Base-by-base conservation (phyloP, 768 basidiomycete species). In the Boletellus ananas region DNA sequence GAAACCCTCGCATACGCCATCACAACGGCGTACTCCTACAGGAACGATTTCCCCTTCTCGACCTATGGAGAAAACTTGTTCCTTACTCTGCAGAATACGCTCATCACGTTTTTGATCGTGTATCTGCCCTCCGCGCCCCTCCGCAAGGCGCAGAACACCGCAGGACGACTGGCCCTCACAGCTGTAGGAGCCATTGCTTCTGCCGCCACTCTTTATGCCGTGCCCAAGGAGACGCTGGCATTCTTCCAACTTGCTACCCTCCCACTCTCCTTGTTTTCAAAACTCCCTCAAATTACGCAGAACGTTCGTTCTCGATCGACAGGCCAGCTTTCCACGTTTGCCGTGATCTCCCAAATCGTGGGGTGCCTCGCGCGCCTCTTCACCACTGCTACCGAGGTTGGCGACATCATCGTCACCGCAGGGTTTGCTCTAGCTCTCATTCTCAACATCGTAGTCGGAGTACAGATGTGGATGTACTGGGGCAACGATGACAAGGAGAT, bases 11-110 rank as follows among this genome's bases (percentile, higher is more conserved):
- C 90, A 1, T 96, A 96, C 59, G 87, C 86, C 23, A 94, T 99
- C 60, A 93, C 85, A 0, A 79, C 94, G 23, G 83, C 83, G 11
- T 99, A 98, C 70, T 87, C 94, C 2, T 82, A 81, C 59, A 78
- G 92, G 20, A 87, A 91, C 62, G 68, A 74, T 20, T 97, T 94
- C 70, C 93, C 96, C 0, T 96, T 97, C 76, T 92, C 90, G 17
- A 97, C 96, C 1, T 99, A 97, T 52, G 96, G 96, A 62, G 96
- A 99, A 70, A 97, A 95, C 74, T 66, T 94, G 49, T 97, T 97
- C 81, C 79, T 98, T 43, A 84, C 90, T 27, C 62, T 93, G 51
- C 93, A 95, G 70, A 93, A 95, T 73, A 74, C 86, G 58, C 53
- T 89, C 71, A 92, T 97, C 65, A 92, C 91, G 14, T 76, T 93